Evolutionary conservation across 306 rosid species (phyloP).

Genomic region (Nissolia schottii): DNA sequence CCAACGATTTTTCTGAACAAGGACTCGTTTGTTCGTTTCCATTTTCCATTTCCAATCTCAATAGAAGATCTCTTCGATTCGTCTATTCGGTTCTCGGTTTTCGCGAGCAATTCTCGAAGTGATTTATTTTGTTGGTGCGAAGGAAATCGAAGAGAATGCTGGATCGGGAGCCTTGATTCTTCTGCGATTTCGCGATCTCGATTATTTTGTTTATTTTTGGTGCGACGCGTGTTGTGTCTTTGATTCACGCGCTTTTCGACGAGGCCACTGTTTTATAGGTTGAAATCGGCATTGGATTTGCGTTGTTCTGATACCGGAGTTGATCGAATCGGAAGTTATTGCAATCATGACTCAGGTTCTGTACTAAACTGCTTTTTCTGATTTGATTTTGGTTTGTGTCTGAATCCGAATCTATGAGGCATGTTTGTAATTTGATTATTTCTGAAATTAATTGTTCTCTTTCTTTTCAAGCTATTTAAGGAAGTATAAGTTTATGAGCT

Average conservation of each 20-base stretch:
- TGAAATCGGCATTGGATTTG: conserved; percentile 10
- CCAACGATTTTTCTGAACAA: background rate
- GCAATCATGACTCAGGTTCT: conserved; percentile 41
- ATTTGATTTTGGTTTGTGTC: conserved; percentile 7
- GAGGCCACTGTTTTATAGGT: background rate
- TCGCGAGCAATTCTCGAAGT: background rate
- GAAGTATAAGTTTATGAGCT: background rate
- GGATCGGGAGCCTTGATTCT: background rate
- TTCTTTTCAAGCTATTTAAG: background rate
- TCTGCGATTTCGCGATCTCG: background rate
- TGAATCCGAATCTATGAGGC: conserved; percentile 2
- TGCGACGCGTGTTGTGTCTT: background rate
- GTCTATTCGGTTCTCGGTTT: background rate
- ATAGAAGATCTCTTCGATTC: background rate
- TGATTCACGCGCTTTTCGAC: conserved; percentile 13
- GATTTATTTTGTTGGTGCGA: background rate
- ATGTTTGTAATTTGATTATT: background rate
- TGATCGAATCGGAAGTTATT: conserved; percentile 13
- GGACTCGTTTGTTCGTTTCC: background rate
- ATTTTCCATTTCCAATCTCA: background rate
- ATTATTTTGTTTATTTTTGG: background rate
- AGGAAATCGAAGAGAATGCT: background rate
- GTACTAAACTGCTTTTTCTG: background rate
- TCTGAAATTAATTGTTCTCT: too few relatives aligned
- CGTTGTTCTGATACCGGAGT: background rate